Percentiles rank a stretch among this genome's conserved stretches.
Evolutionary conservation across 306 rosid genomes (phyloP).

Genomic region (Mimosa pudica): DNA sequence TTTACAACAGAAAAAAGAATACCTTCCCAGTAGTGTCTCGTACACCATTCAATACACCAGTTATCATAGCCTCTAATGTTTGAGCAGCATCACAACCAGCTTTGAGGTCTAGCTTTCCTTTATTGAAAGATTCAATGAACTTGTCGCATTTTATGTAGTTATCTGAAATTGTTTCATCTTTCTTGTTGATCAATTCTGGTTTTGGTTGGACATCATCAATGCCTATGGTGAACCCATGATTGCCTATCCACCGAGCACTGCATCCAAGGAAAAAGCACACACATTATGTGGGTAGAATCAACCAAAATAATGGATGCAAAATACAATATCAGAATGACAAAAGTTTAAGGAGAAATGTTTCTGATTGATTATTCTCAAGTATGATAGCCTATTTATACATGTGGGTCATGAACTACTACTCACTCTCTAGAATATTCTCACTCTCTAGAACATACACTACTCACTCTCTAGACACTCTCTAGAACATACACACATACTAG

Average conservation of each 20-base stretch:
- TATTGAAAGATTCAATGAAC: conserved; percentile 56
- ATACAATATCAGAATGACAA: conserved; percentile 31
- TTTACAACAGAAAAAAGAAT: conserved; percentile 26
- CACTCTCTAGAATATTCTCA: too few species aligned
- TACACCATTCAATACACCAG: conserved; percentile 57
- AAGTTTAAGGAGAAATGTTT: too few species aligned
- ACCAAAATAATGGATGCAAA: conserved; percentile 18
- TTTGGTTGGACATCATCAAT: conserved; percentile 96
- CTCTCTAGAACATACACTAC: too few species aligned
- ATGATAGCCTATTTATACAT: too few species aligned
- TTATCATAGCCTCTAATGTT: conserved; percentile 71
- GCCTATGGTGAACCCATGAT: conserved; percentile 95
- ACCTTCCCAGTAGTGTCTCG: conserved; percentile 78
- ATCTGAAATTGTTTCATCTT: conserved; percentile 53
- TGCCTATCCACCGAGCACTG: conserved; percentile 99
- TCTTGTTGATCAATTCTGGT: conserved; percentile 50
- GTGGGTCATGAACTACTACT: too few species aligned
- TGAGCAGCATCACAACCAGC: conserved; percentile 96
- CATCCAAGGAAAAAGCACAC: conserved; percentile 41
- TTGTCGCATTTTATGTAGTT: conserved; percentile 64
- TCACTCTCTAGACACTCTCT: too few species aligned
- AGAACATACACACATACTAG: too few species aligned
- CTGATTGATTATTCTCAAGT: too few species aligned
- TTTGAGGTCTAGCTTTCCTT: conserved; percentile 70
- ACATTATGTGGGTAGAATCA: conserved; percentile 27